These are phyloP conservation scores for Irpex sp. DNA, from an alignment of 1,284 basidiomycete genomes.

Conservation along the genomic window DNA sequence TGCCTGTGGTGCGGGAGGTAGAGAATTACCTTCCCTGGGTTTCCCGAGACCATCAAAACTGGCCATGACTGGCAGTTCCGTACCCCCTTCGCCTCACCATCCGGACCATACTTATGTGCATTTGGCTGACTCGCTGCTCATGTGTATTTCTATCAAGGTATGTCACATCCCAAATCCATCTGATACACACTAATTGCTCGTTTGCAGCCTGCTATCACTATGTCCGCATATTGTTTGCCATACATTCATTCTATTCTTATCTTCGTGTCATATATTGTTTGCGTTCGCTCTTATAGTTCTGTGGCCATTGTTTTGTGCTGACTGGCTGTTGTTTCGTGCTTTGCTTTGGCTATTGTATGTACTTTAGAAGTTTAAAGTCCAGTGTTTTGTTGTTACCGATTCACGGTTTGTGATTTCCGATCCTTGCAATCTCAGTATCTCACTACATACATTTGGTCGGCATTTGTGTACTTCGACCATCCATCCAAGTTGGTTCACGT, in stretches of 20 bases:
- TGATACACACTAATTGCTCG: background rate
- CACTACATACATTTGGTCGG: too few species aligned
- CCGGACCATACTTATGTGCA: background rate
- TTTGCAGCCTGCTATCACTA: background rate
- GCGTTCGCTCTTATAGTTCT: background rate
- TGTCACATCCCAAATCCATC: background rate
- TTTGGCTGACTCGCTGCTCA: background rate
- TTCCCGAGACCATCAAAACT: too few species aligned
- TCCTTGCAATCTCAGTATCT: too few species aligned
- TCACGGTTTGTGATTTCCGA: too few species aligned
- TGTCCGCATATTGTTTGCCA: background rate
- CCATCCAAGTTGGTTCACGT: too few species aligned
- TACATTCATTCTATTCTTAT: background rate
- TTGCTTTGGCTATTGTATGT: background rate
- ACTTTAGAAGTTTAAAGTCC: background rate
- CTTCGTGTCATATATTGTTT: background rate
- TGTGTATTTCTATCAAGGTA: background rate
- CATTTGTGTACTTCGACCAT: too few species aligned
- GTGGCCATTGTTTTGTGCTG: background rate
- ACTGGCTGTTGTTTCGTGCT: background rate
- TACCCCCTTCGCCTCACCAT: background rate
- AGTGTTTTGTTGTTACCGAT: too few species aligned
- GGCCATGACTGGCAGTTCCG: too few species aligned
- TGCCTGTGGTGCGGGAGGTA: too few species aligned
- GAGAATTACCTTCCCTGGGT: too few species aligned